Conservation (phyloP, 345 rosid genomes). For the Diplotaxis tenuifolia region DNA sequence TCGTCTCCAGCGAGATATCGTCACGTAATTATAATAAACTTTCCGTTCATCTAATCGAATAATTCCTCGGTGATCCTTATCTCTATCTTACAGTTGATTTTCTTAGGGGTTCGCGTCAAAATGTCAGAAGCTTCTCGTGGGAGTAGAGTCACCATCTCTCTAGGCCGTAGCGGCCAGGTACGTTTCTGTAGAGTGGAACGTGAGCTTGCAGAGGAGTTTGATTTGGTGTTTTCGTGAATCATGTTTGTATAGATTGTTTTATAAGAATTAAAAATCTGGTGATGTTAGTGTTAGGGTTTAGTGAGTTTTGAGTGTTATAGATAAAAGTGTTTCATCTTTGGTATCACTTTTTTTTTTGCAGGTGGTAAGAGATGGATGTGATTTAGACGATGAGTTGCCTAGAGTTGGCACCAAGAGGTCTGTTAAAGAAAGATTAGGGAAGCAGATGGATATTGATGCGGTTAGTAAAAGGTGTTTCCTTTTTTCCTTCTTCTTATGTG, state of each 20-base stretch:
- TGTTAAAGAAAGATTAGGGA: slow-evolving; percentile 78
- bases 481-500: too few species aligned
- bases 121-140: slow-evolving; percentile 53
- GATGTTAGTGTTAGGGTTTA: too few species aligned
- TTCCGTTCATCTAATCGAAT: neutral
- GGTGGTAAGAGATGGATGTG: slow-evolving; percentile 71
- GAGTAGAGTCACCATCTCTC: slow-evolving; percentile 76
- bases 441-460: slow-evolving; percentile 42
- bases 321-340: slow-evolving; percentile 4
- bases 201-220: too few species aligned
- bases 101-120: neutral
- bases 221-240: too few species aligned
- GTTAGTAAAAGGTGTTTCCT: slow-evolving; percentile 58
- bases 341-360: slow-evolving; percentile 25
- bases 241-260: too few species aligned
- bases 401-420: slow-evolving; percentile 70
- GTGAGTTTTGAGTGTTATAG: neutral
- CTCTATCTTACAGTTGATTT: too few species aligned
- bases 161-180: slow-evolving; percentile 87
- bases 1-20: neutral
- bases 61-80: neutral
- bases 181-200: neutral
- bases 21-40: neutral
- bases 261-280: too few species aligned
- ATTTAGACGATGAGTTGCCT: slow-evolving; percentile 43